Base-by-base conservation (phyloP, 2,329 filamentous ascomycete species). In the Achaetomium macrosporum region DNA sequence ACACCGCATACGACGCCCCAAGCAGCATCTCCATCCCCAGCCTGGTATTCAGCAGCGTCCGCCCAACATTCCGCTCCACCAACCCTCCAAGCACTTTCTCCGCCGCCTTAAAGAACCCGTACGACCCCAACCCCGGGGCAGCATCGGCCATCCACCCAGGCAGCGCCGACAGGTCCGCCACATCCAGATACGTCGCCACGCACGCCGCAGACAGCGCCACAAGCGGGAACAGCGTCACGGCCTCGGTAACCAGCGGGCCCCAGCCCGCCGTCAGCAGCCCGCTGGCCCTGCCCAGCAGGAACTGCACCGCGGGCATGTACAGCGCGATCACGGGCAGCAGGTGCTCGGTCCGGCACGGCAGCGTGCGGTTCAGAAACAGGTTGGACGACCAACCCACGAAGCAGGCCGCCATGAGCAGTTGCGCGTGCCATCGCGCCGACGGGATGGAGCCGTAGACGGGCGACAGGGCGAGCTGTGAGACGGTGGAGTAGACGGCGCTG, bases 371-470 rank as follows among this genome's bases (percentile, higher is more conserved):
- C 36, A 88, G 65, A 12, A 76, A 71, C 44, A 84, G 66, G 64
- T 87, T 88, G 25, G 78, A 76, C 9, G 87, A 78, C 79, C 88
- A 88, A 33, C 89, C 90, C 15, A 83, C 68, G 57, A 90, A 84
- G 56, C 83, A 82, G 29, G 82, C 83, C 3, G 79, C 72, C 61
- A 83, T 83, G 57, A 90, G 73, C 55, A 83, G 77, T 65, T 80
- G 79, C 47, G 76, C 72, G 67, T 96, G 92, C 68, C 85, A 87
- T 59, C 85, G 75, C 1, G 81, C 78, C 1, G 90, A 76, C 1
- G 92, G 88, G 36, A 95, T 88, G 15, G 85, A 83, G 48, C 93
- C 93, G 69, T 95, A 97, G 11, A 95, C 87, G 2, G 93, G 93
- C 17, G 90, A 88, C 33, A 97, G 76, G 37, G 81, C 84, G 57